These are phyloP conservation scores for Linnemannia zychae DNA, from an alignment of 192 early-diverging fungal species.

Conservation along the genomic window DNA sequence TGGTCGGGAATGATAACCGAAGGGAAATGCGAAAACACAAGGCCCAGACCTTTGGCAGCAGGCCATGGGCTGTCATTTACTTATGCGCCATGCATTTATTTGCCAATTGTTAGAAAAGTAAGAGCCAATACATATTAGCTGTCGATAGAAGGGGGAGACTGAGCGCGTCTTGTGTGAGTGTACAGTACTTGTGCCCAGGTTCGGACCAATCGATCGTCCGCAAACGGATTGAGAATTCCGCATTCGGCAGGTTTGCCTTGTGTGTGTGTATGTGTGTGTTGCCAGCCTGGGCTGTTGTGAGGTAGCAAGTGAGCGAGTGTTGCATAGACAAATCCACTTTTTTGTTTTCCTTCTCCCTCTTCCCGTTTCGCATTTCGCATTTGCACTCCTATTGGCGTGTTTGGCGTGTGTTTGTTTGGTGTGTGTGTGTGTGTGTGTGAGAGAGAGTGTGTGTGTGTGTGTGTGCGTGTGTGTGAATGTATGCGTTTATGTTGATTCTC, in stretches of 20 bases:
- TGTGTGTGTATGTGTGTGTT: neutral
- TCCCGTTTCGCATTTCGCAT: too few relatives aligned
- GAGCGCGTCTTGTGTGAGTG: neutral
- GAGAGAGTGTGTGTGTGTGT: too few relatives aligned
- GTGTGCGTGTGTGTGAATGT: too few relatives aligned
- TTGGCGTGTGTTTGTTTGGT: too few relatives aligned
- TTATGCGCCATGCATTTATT: neutral
- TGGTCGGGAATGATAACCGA: neutral
- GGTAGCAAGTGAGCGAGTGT: too few relatives aligned
- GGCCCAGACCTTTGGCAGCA: neutral
- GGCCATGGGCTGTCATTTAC: neutral
- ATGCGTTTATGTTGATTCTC: too few relatives aligned
- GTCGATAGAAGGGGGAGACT: neutral
- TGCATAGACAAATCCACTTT: too few relatives aligned
- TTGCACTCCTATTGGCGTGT: too few relatives aligned
- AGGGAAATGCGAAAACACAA: neutral
- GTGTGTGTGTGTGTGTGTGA: too few relatives aligned
- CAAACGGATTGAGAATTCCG: constrained; percentile 8
- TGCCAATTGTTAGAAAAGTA: neutral
- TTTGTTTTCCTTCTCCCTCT: too few relatives aligned
- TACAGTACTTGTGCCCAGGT: neutral
- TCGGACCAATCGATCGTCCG: neutral
- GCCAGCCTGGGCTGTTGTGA: too few relatives aligned
- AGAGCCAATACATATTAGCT: neutral
- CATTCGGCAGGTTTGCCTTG: neutral